Base-by-base conservation (phyloP, 2,329 filamentous ascomycete genomes). In the Diaporthe sp. region DNA sequence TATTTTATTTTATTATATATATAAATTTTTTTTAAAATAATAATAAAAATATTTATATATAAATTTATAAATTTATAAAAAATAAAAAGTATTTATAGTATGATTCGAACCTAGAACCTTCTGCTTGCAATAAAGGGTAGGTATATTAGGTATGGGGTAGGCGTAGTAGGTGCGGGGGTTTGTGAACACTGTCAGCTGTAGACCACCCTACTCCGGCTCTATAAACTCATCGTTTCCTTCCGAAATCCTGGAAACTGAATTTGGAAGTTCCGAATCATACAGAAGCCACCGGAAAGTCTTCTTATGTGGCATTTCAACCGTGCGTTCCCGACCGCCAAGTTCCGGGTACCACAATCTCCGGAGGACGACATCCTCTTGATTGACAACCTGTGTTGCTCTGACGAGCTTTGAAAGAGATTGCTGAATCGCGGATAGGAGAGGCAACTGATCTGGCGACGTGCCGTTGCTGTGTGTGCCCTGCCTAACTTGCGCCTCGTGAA, bases 261-360 rank as follows among this genome's bases (percentile, higher is more conserved):
- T 3, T 20, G 5, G 4, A 28, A 7, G 5, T 7, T 44, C 9
- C 22, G 31, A 9, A 9, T 60, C 53, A 28, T 65, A 55, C 6
- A 73, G 44, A 20, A 73, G 22, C 71, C 71, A 73, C 4, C 58
- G 55, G 13, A 61, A 73, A 22, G 71, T 73, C 6, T 22, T 15
- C 28, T 42, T 28, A 17, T 65, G 71, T 12, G 71, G 55, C 15
- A 34, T 31, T 25, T 73, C 57, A 6, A 73, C 28, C 8, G 71
- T 49, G 37, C 55, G 57, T 22, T 73, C 51, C 25, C 71, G 57
- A 28, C 10, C 25, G 1, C 34, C 57, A 34, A 73, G 37, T 2
- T 34, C 31, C 13, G 55, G 2, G 7, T 31, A 73, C 71, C 71
- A 73, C 3, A 73, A 20, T 8, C 25, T 51, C 9, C 42, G n/a